These are phyloP conservation scores for Metahyphopichia silvanorum DNA, from an alignment of 805 yeast genomes.

Conservation along the genomic window DNA sequence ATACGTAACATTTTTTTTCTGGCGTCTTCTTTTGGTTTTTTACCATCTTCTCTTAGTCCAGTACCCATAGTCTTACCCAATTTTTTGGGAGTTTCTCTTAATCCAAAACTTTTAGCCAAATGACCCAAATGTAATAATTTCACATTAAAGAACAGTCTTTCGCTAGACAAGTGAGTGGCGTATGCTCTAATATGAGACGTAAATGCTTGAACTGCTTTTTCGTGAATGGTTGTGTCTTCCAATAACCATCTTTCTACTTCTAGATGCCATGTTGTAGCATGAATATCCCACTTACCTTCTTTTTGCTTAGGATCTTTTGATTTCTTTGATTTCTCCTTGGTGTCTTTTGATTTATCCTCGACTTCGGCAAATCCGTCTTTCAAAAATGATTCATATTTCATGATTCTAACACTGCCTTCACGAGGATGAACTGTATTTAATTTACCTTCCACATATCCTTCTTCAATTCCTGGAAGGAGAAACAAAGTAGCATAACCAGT, in stretches of 20 bases:
- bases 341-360: too few relatives aligned
- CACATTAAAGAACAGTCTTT: constrained; percentile 77
- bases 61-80: constrained; percentile 46
- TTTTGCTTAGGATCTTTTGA: constrained; percentile 34
- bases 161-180: constrained; percentile 86
- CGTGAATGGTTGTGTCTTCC: constrained; percentile 58
- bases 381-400: constrained; percentile 31
- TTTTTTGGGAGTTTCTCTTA: constrained; percentile 90
- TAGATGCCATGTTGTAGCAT: constrained; percentile 95
- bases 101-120: constrained; percentile 89
- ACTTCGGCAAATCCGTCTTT: constrained; percentile 32
- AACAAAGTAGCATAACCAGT: constrained; percentile 76
- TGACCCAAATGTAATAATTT: constrained; percentile 89
- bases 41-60: constrained; percentile 10
- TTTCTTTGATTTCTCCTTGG: constrained; percentile 25
- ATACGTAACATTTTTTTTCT: constrained; percentile 70
- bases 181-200: constrained; percentile 91
- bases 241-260: constrained; percentile 85
- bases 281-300: constrained; percentile 76
- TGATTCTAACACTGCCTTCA: constrained; percentile 27
- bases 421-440: constrained; percentile 38
- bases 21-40: constrained; percentile 58
- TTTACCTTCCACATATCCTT: constrained; percentile 65
- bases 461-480: constrained; percentile 86
- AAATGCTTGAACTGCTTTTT: constrained; percentile 75